Conservation (phyloP, 495 filamentous ascomycete genomes). For the Daldinia decipiens region DNA sequence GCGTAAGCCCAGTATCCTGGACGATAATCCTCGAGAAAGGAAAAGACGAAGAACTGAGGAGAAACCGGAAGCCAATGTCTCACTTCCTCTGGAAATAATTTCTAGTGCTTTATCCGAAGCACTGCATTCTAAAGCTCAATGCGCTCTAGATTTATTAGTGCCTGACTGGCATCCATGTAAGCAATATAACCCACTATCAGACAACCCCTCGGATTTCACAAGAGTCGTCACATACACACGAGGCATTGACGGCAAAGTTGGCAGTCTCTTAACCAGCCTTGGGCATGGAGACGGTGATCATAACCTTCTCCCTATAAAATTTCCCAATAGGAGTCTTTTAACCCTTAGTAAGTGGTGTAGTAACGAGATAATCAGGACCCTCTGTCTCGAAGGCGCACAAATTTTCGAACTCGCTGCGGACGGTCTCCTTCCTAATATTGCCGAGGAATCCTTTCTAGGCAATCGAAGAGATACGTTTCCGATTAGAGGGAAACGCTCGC, state of each 20-base stretch:
- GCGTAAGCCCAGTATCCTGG: neutral
- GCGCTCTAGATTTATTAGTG: conserved; percentile 37
- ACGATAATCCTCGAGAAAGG: neutral
- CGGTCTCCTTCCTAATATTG: conserved; percentile 1
- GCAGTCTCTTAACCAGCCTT: conserved; percentile 14
- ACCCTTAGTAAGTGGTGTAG: conserved; percentile 15
- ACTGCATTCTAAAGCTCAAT: conserved; percentile 13
- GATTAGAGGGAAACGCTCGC: conserved; percentile 18
- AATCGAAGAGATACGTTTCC: conserved; percentile 19
- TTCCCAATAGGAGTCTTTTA: conserved; percentile 10
- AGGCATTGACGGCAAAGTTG: conserved; percentile 1
- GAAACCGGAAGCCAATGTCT: neutral
- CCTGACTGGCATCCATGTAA: conserved; percentile 40
- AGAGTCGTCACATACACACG: conserved; percentile 37
- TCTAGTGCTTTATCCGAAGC: conserved; percentile 14
- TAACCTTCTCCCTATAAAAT: conserved; percentile 28
- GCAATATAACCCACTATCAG: conserved; percentile 6
- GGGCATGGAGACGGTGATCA: conserved; percentile 21
- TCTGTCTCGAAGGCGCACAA: conserved; percentile 34
- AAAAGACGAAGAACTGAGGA: neutral
- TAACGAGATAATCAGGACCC: conserved; percentile 23
- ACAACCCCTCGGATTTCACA: neutral
- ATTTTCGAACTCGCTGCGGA: conserved; percentile 31
- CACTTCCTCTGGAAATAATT: conserved; percentile 32
- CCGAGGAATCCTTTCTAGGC: neutral